Evolutionary conservation across 2,329 filamentous ascomycete genomes (phyloP).

Genomic region (Botrytis byssoidea): DNA sequence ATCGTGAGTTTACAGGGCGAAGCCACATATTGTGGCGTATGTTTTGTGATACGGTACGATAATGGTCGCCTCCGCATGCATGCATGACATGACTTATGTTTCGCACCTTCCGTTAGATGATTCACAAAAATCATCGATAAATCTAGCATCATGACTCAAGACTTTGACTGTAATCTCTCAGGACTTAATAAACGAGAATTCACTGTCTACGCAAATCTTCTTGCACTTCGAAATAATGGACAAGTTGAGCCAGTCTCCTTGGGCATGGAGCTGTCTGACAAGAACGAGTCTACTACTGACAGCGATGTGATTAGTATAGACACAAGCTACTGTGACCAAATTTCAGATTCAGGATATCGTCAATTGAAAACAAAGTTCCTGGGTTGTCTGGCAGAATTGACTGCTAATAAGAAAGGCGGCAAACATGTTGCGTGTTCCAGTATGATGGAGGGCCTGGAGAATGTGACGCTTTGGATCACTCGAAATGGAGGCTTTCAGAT

Average conservation of each 20-base stretch:
- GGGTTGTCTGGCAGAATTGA: neutral
- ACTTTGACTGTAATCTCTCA: neutral
- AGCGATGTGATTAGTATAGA: neutral
- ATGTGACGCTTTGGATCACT: neutral
- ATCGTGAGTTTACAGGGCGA: neutral
- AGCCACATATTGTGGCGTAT: neutral
- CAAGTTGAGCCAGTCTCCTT: neutral
- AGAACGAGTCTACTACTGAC: neutral
- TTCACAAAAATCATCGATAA: neutral
- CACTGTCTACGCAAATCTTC: neutral
- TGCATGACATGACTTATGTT: neutral
- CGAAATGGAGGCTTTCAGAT: neutral
- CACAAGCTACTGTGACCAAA: neutral
- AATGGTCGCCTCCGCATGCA: neutral
- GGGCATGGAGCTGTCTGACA: neutral
- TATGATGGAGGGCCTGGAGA: neutral
- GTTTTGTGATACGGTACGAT: neutral
- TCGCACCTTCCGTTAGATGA: neutral
- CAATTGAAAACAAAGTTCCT: neutral
- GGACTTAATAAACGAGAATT: neutral
- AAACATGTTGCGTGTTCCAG: neutral
- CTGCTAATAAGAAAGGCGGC: neutral
- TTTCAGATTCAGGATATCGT: neutral
- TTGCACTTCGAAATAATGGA: neutral
- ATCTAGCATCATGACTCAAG: neutral